These are phyloP conservation scores for Bothriochloa decipiens DNA, from an alignment of 176 grass and related monocot species.

Conservation along the genomic window DNA sequence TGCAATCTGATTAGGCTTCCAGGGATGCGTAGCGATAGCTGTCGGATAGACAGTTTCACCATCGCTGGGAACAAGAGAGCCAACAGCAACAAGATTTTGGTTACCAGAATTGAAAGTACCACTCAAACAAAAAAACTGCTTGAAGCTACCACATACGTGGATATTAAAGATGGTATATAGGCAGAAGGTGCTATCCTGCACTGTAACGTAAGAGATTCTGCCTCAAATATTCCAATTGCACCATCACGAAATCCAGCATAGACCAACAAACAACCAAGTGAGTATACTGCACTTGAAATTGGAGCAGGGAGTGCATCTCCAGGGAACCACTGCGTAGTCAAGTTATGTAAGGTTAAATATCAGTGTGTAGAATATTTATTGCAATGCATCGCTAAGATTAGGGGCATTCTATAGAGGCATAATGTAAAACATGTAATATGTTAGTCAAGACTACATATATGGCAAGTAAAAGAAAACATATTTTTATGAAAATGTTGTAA, in stretches of 20 bases:
- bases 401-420: no score
- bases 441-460: no score
- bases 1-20: constrained; percentile 63
- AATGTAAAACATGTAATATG: no score
- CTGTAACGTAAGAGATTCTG: constrained; percentile 53
- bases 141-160: constrained; percentile 49
- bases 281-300: constrained; percentile 81
- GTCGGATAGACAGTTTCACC: constrained; percentile 42
- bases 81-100: no score
- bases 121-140: neutral
- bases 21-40: constrained; percentile 46
- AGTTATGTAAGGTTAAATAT: no score
- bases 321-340: constrained; percentile 64
- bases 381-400: no score
- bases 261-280: constrained; percentile 67
- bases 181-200: constrained; percentile 69
- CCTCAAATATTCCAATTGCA: no score
- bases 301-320: constrained; percentile 75
- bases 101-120: neutral
- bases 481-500: neutral
- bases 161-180: constrained; percentile 69
- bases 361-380: no score
- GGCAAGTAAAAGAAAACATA: neutral
- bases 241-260: constrained; percentile 27
- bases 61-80: neutral